Evolutionary conservation across 108 stramenopile genomes (phyloP).

Genomic region (Nannochloropsis oceanica): DNA sequence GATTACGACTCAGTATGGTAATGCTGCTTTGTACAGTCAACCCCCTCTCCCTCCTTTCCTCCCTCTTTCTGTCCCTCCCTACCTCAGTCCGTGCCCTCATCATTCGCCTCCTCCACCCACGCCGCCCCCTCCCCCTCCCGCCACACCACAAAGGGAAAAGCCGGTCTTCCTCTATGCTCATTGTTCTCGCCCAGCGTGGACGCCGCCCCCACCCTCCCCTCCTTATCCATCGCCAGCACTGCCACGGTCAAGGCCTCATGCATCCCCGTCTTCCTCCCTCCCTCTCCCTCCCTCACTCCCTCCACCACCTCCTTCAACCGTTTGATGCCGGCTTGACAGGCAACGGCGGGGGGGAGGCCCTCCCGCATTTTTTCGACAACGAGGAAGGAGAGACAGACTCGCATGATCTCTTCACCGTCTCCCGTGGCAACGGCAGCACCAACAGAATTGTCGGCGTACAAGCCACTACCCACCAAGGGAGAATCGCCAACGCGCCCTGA

Average conservation of each 20-base stretch:
- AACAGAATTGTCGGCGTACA: constrained; percentile 28
- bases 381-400: constrained; percentile 19
- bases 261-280: not conserved
- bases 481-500: constrained; percentile 34
- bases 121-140: not conserved
- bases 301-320: constrained; percentile 9
- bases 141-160: constrained; percentile 27
- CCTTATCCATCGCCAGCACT: constrained; percentile 20
- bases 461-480: constrained; percentile 21
- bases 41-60: not conserved
- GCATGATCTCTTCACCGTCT: constrained; percentile 35
- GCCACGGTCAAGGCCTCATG: constrained; percentile 23
- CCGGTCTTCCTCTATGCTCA: constrained; percentile 20
- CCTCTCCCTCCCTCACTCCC: not conserved
- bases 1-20: no score
- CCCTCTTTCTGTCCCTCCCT: not conserved
- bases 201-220: constrained; percentile 24
- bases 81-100: not conserved
- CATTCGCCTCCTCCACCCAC: constrained; percentile 4
- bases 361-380: constrained; percentile 27
- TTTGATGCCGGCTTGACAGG: constrained; percentile 15
- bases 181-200: constrained; percentile 21
- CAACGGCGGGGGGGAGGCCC: constrained; percentile 5
- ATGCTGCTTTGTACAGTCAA: no score
- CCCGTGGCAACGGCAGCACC: constrained; percentile 36